Evolutionary conservation across 2,329 filamentous ascomycete genomes (phyloP), one percentile per base, ranked within the genome.

Genomic region (Epichloe amarillans): DNA sequence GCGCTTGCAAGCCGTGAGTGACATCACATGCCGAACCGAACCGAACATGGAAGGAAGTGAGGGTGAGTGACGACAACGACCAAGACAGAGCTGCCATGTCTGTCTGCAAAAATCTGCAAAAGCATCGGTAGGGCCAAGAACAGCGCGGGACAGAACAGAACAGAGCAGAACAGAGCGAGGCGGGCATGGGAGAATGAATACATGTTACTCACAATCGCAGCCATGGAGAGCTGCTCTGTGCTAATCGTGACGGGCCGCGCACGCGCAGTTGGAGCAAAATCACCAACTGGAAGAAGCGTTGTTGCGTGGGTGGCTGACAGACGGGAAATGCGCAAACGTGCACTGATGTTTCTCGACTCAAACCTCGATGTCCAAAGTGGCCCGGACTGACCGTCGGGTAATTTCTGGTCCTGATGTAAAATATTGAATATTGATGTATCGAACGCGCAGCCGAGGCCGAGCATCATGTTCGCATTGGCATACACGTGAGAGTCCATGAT

Each of bases 151-250:
- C 38, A 35, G 23, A 45, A 26, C 8, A 4, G 4, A 14, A 6
- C 5, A 7, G 11, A 19, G 6, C 5, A 41, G 12, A 17, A 36
- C n/a, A 35, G 14, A 46, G 30, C 40, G 38, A 38, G 26, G 11
- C 19, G n/a, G 40, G 11, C 2, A 19, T 17, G 26, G 5, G 19
- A 35, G 6, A 45, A 15, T 33, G 4, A 33, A 11, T 30, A 4
- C 8, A 35, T 7, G 40, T 19, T n/a, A 58, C 64, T 66, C 55
- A 66, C 64, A 59, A 66, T 59, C 50, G 64, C 64, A 57, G 64
- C 64, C 64, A 66, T 66, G 57, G 62, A 60, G 58, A 55, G 52
- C 55, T 54, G n/a, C n/a, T n/a, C n/a, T n/a, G 57, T 56, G 55
- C 42, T 36, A 23, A 17, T 35, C 38, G 33, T 26, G 42, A 49